These are phyloP conservation scores for Inosperma sp. DNA, from an alignment of 768 basidiomycete species.

Conservation along the genomic window DNA sequence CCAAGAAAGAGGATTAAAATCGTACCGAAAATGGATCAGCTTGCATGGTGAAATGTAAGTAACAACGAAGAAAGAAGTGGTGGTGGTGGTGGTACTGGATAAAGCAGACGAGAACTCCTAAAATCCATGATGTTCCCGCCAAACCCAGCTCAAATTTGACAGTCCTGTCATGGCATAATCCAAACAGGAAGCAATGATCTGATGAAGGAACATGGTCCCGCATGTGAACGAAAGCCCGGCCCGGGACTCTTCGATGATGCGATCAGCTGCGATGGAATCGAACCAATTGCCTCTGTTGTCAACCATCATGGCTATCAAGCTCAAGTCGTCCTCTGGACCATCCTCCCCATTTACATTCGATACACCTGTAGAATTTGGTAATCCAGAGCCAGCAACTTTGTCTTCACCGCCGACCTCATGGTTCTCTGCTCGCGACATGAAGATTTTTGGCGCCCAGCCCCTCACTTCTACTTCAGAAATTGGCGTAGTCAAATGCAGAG, in stretches of 20 bases:
- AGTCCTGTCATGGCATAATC: no score
- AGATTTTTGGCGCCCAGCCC: conserved; percentile 76
- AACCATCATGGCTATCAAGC: conserved; percentile 39
- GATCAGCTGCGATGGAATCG: no score
- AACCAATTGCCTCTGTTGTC: neutral
- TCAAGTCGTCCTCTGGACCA: conserved; percentile 39
- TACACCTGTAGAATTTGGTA: conserved; percentile 34
- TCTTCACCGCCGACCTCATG: conserved; percentile 79
- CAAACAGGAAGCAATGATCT: no score
- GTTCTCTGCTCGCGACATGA: conserved; percentile 85
- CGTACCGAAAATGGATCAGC: no score
- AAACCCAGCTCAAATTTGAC: no score
- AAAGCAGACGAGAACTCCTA: neutral
- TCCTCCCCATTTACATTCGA: conserved; percentile 66
- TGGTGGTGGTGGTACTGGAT: no score
- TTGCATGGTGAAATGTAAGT: no score
- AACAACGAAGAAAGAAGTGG: no score
- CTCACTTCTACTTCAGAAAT: conserved; percentile 55
- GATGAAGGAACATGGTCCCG: neutral
- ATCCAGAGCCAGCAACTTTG: conserved; percentile 38
- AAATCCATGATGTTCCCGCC: neutral
- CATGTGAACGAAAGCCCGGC: no score
- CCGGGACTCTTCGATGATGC: no score
- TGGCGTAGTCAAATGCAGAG: conserved; percentile 69
- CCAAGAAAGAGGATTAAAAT: no score